These are phyloP conservation scores for Podospora pseudoanserina DNA, from an alignment of 495 filamentous ascomycete species.

Conservation along the genomic window DNA sequence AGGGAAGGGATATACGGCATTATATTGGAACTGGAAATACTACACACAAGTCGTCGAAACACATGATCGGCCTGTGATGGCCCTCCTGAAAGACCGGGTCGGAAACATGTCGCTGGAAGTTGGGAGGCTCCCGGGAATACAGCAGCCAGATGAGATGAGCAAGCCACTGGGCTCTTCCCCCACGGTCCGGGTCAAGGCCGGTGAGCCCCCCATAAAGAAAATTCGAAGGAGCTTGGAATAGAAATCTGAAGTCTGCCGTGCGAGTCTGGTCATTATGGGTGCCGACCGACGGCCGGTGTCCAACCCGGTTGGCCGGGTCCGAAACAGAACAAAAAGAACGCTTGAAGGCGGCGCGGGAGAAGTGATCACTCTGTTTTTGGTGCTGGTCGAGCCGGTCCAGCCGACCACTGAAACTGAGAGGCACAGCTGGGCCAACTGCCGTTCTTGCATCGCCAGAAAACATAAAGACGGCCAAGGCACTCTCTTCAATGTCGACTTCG, in stretches of 20 bases:
- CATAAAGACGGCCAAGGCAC: neutral
- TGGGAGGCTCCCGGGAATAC: neutral
- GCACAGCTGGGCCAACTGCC: constrained; percentile 2
- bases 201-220: neutral
- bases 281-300: neutral
- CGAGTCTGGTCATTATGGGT: neutral
- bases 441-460: neutral
- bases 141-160: neutral
- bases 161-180: constrained; percentile 3
- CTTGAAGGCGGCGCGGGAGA: constrained; percentile 16
- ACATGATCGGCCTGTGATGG: neutral
- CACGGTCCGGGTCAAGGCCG: neutral
- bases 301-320: constrained; percentile 16
- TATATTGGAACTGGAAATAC: constrained; percentile 4
- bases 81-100: neutral
- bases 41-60: constrained; percentile 8
- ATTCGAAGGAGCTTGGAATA: neutral
- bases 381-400: constrained; percentile 5
- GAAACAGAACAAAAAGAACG: constrained; percentile 10
- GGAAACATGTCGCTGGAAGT: neutral
- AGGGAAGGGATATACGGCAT: neutral
- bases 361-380: constrained; percentile 14
- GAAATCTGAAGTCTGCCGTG: no score
- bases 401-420: constrained; percentile 14
- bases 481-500: neutral